A percentile compares a stretch with the other conserved stretches of the same genome.
These are phyloP conservation scores for Trypanosoma rangeli DNA, from an alignment of 208 protist genomes.

Conservation along the genomic window DNA sequence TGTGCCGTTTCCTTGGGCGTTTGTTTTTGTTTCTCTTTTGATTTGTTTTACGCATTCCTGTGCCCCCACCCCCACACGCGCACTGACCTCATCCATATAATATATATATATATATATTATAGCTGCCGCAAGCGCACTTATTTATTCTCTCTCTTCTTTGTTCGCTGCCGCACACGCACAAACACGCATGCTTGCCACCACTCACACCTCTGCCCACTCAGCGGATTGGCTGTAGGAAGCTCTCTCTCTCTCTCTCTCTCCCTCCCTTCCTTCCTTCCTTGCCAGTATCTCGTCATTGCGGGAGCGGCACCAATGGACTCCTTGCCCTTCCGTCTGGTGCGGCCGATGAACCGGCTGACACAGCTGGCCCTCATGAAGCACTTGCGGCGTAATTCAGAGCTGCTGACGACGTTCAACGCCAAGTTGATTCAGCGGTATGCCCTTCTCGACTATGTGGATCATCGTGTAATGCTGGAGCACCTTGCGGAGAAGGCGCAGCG, in stretches of 20 bases:
- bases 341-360: conserved; percentile 44
- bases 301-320: conserved; percentile 42
- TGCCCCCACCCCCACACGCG: too few species aligned
- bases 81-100: too few species aligned
- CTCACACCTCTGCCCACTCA: neutral
- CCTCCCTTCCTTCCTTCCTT: neutral
- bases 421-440: conserved; percentile 48
- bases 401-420: conserved; percentile 21
- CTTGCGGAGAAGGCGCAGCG: conserved; percentile 22
- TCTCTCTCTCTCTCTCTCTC: neutral
- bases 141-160: conserved; percentile 12
- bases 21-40: too few species aligned
- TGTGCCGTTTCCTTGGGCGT: too few species aligned
- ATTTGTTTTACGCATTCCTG: too few species aligned
- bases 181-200: neutral
- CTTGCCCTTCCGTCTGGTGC: conserved; percentile 49
- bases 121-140: too few species aligned
- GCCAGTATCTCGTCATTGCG: too few species aligned
- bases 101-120: too few species aligned
- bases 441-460: conserved; percentile 56
- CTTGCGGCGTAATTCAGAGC: conserved; percentile 11
- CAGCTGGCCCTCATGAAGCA: conserved; percentile 34
- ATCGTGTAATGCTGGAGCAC: conserved; percentile 39
- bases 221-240: neutral
- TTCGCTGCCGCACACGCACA: neutral